Evolutionary conservation across 129 eudicot species (phyloP).

Genomic region (Calendula officinalis): DNA sequence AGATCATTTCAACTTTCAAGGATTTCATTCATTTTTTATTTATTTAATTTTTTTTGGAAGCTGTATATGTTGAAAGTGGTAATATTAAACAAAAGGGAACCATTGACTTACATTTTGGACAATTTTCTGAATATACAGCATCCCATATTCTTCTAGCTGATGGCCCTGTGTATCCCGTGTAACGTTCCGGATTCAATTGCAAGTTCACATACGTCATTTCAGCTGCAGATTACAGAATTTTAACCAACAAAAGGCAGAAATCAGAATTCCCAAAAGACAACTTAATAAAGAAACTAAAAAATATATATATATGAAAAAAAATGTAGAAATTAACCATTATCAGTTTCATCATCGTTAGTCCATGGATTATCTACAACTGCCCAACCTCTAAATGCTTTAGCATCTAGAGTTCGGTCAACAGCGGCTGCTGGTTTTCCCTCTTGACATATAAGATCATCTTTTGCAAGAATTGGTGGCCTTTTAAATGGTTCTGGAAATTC

Average conservation of each 20-base stretch:
- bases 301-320: neutral
- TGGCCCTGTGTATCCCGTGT: constrained; percentile 93
- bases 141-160: constrained; percentile 99
- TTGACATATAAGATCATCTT: constrained; percentile 82
- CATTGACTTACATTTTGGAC: constrained; percentile 77
- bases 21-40: neutral
- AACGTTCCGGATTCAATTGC: constrained; percentile 85
- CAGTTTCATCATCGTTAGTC: constrained; percentile 96
- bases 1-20: constrained; percentile 16
- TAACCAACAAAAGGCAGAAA: constrained; percentile 19
- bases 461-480: constrained; percentile 49
- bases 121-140: constrained; percentile 91
- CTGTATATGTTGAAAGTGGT: neutral
- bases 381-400: constrained; percentile 88
- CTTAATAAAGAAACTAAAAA: neutral
- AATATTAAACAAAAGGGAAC: constrained; percentile 9
- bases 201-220: constrained; percentile 97
- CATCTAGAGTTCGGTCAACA: constrained; percentile 91
- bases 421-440: constrained; percentile 89
- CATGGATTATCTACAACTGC: constrained; percentile 90
- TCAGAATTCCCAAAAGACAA: constrained; percentile 3
- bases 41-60: neutral
- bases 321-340: constrained; percentile 50
- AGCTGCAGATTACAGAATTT: constrained; percentile 44
- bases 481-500: constrained; percentile 85